A percentile compares a stretch with the other conserved stretches of the same genome.
phyloP scores from a whole-genome alignment of 805 yeast species.

The Wickerhamomyces alni region DNA sequence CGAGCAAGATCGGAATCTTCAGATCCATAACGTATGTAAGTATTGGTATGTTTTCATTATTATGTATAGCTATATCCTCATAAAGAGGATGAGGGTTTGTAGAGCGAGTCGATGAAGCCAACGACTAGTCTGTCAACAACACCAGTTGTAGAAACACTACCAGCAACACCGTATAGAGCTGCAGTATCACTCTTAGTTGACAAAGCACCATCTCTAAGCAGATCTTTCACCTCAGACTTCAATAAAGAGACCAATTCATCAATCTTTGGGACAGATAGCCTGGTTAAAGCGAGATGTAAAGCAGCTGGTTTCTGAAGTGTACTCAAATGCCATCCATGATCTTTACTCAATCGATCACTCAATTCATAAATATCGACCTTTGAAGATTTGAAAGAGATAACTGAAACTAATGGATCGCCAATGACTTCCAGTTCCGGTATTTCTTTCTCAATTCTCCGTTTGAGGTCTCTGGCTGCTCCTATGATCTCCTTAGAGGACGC shows the following conservation, averaged over 20 bases:
- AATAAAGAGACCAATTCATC: conserved; percentile 51
- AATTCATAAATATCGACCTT: conserved; percentile 67
- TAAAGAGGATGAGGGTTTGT: conserved; percentile 36
- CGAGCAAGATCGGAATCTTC: too few species aligned
- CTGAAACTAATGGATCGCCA: conserved; percentile 85
- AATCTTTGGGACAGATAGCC: conserved; percentile 54
- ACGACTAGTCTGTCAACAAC: conserved; percentile 76
- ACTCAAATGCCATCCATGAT: conserved; percentile 81
- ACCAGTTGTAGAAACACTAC: conserved; percentile 77
- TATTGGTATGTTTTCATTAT: too few species aligned
- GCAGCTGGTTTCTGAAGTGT: conserved; percentile 89
- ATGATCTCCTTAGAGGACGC: conserved; percentile 64
- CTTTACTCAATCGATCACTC: conserved; percentile 59
- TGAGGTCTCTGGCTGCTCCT: conserved; percentile 53
- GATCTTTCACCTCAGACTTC: conserved; percentile 22
- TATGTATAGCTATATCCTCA: too few species aligned
- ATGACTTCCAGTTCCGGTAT: conserved; percentile 58
- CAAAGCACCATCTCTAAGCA: conserved; percentile 16
- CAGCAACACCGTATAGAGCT: conserved; percentile 93
- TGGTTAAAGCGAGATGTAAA: conserved; percentile 83
- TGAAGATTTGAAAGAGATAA: conserved; percentile 66
- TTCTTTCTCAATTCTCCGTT: conserved; percentile 36
- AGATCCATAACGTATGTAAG: too few species aligned
- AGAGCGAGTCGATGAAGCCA: conserved; percentile 77
- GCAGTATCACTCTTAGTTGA: conserved; percentile 57